Evolutionary conservation across 129 eudicot genomes (phyloP).

Genomic region (Glebionis coronaria): DNA sequence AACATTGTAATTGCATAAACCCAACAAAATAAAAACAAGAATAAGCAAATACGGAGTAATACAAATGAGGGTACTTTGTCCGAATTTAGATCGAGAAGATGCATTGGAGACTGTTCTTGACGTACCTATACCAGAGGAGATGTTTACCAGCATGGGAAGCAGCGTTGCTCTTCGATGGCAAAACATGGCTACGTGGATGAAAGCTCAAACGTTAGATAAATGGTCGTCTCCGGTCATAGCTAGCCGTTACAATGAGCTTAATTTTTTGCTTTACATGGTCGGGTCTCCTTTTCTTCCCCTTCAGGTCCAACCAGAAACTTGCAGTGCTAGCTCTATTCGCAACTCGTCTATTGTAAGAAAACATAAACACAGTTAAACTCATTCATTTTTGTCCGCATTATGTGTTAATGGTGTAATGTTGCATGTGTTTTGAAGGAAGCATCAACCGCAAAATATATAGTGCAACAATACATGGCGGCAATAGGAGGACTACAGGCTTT

Average conservation of each 20-base stretch:
- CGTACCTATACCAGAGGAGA: slow-evolving; percentile 83
- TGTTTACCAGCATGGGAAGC: slow-evolving; percentile 68
- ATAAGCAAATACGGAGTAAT: not conserved
- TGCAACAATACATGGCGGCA: slow-evolving; percentile 93
- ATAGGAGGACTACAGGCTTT: slow-evolving; percentile 82
- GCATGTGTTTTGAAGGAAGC: slow-evolving; percentile 59
- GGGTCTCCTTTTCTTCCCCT: slow-evolving; percentile 95
- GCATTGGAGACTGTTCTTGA: slow-evolving; percentile 76
- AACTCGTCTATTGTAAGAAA: slow-evolving; percentile 73
- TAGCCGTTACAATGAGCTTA: slow-evolving; percentile 72
- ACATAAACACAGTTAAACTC: not conserved
- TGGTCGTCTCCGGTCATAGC: slow-evolving; percentile 69
- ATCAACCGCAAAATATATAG: slow-evolving; percentile 87
- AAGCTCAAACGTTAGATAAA: slow-evolving; percentile 72
- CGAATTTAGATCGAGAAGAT: slow-evolving; percentile 73
- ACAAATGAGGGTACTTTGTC: slow-evolving; percentile 79
- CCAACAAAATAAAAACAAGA: not conserved
- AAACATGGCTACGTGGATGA: slow-evolving; percentile 94
- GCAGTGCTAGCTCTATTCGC: slow-evolving; percentile 49
- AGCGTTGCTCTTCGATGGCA: slow-evolving; percentile 74
- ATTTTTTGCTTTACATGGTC: slow-evolving; percentile 60
- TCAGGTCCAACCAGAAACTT: slow-evolving; percentile 52
- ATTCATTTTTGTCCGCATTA: not conserved
- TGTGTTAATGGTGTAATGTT: slow-evolving; percentile 8
- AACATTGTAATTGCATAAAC: not conserved